Base-by-base conservation (phyloP, 768 basidiomycete genomes). In the Nidularia pulvinata region DNA sequence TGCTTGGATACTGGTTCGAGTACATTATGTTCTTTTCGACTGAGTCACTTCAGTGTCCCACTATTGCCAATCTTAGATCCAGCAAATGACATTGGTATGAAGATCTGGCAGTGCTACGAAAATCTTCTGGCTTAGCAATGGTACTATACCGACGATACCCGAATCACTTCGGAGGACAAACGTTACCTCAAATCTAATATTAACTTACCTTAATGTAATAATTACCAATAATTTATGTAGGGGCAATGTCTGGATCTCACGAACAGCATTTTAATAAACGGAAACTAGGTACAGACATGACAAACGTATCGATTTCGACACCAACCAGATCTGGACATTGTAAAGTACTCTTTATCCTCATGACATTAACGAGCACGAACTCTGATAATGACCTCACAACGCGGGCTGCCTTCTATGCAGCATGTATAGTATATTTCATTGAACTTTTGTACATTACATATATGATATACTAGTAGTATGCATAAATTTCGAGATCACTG, bases 1-100 rank as follows among this genome's bases (percentile, higher is more conserved):
- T 73, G 73, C 48, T 56, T 74, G 10, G 73, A 75, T 39, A 69
- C 69, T 5, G 68, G 72, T 25, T 63, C 65, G 11, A 63, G 69
- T 71, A 47, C 55, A 63, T 59, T 7, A 7, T 47, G 19, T 22
- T 19, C 19, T 52, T 25, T n/a, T 36, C 4, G 16, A 39, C 48
- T 35, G 35, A n/a, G 16, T 33, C 25, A 22, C 35, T 16, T 30
- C 51, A 14, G 4, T 6, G 6, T 9, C 46, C 25, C 39, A 52
- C 22, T 52, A 30, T 54, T 50, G n/a, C 14, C 16, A 6, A 13
- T 46, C 7, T 10, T 47, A 62, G 63, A 39, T 37, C 63, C 63
- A 25, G 59, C 33, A 16, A 60, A 59, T 43, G 63, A 62, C 7
- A 55, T 58, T 34, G 49, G 49, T 7, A 53, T 61, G 58, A 64